Base-by-base conservation (phyloP, 129 eudicot species). In the Centella asiatica region DNA sequence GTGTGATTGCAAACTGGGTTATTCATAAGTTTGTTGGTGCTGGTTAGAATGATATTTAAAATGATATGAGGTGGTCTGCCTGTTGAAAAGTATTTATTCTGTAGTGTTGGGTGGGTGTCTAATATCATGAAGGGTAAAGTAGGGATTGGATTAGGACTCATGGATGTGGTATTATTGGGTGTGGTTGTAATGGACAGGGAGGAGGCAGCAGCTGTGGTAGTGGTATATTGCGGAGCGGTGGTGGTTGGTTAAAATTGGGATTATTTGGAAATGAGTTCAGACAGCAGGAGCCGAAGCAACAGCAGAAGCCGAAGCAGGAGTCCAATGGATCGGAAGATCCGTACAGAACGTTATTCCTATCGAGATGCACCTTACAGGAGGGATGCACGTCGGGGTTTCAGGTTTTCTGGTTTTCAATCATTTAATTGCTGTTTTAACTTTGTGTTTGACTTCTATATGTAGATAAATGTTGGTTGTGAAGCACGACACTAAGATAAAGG, bases 131-230 rank as follows among this genome's bases (percentile, higher is more conserved):
- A 78, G 78, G 73, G 72, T 76, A 65, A 52, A 60, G 75, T 70
- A 70, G 69, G 81, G 58, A 66, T 57, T 79, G 79, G 78, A 67
- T 73, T 69, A 77, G 83, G 76, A 67, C 72, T 80, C 57, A 82
- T 74, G 84, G 92, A 78, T 76, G 44, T 84, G 90, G 85, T 58
- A 56, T n/a, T n/a, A n/a, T 68, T 84, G 86, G 95, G 78, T 89
- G 90, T 85, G 97, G 95, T 85, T 82, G 85, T 75, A 83, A 75
- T 81, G 96, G 87, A 80, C 90, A 80, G 88, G 97, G 88, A 64
- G 85, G 78, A 54, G 77, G 82, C 73, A 71, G 81, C 85, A 57
- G 78, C 83, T 60, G 79, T 82, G 73, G 95, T 82, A 61, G 74
- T 69, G 73, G 79, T 62, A 74, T 72, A 62, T 75, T 72, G 73